Evolutionary conservation across 2,329 filamentous ascomycete genomes (phyloP), one percentile per base, ranked within the genome.

Genomic region (Colletotrichum sansevieriae): DNA sequence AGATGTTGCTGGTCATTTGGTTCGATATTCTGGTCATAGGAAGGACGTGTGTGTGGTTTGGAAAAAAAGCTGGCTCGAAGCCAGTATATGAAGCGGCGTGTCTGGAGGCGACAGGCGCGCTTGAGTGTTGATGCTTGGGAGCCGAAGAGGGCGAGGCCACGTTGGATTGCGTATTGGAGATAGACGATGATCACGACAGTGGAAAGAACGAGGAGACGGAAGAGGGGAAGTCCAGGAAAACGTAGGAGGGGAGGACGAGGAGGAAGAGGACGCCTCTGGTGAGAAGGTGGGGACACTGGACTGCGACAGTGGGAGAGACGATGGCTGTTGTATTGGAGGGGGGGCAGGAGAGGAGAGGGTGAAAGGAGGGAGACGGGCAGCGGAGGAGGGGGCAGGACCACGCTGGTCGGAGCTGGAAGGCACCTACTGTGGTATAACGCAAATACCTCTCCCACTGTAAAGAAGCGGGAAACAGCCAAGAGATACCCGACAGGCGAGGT

Each of bases 121-220:
- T 65, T 35, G n/a, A 49, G 59, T 51, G 37, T 51, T 67, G 76
- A 75, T 73, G 76, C 74, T 80, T 74, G 75, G 78, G 75, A 78
- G 77, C 73, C 69, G 74, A 41, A 58, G 65, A 71, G 70, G 74
- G 47, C 54, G 65, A 67, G 13, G 39, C 33, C 63, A 49, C 60
- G 65, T 68, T 64, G 49, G 18, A 51, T 58, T 62, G 58, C 39
- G 65, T 77, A 76, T 79, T 73, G 73, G 64, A 70, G 76, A 77
- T 76, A 76, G 75, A 75, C 70, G 67, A 64, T 63, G 72, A 76
- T 74, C 66, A 46, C 66, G 43, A 69, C 49, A 69, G 54, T 58
- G 20, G 33, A 44, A 67, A n/a, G 41, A 47, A 59, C 51, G 51
- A 69, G 61, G 49, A 71, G 51, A 55, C 52, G 37, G 65, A 69